Percentiles rank a stretch among this genome's conserved stretches.
These are phyloP conservation scores for Heliamphora pulchella DNA, from an alignment of 179 eudicot genomes.

Conservation along the genomic window DNA sequence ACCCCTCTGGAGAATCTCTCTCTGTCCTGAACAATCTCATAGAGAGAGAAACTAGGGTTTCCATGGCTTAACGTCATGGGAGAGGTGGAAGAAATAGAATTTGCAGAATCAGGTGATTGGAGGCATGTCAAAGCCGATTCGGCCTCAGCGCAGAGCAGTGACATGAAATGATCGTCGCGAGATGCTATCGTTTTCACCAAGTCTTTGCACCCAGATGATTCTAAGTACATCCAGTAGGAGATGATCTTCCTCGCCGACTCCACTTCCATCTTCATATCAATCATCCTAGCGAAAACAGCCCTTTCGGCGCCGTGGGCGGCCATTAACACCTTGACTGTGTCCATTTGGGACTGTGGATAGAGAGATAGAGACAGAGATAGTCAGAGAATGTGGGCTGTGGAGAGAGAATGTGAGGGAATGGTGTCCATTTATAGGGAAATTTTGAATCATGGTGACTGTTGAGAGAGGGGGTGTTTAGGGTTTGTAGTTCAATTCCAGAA, in stretches of 20 bases:
- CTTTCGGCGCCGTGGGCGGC: not conserved
- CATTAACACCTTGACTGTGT: not conserved
- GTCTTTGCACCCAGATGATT: not conserved
- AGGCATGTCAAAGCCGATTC: not conserved
- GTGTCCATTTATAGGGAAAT: not conserved
- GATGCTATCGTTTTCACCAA: not conserved
- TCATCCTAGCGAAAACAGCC: conserved; percentile 8
- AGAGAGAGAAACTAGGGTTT: not conserved
- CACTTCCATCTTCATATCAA: not conserved
- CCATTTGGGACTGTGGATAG: not conserved
- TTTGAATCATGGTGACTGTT: not conserved
- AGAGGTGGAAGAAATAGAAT: not conserved
- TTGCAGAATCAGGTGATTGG: not conserved
- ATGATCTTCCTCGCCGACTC: not conserved
- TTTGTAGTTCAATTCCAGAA: not conserved
- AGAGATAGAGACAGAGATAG: not conserved
- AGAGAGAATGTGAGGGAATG: not conserved
- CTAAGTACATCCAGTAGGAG: not conserved
- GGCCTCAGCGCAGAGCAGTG: not conserved
- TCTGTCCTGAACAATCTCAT: not conserved
- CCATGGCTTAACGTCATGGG: not conserved
- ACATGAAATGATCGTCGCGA: not conserved
- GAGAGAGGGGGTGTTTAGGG: not conserved
- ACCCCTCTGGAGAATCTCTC: not conserved
- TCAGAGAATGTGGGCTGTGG: not conserved